Evolutionary conservation across 768 basidiomycete genomes (phyloP).

Genomic region (Thelephora aurantiotincta): DNA sequence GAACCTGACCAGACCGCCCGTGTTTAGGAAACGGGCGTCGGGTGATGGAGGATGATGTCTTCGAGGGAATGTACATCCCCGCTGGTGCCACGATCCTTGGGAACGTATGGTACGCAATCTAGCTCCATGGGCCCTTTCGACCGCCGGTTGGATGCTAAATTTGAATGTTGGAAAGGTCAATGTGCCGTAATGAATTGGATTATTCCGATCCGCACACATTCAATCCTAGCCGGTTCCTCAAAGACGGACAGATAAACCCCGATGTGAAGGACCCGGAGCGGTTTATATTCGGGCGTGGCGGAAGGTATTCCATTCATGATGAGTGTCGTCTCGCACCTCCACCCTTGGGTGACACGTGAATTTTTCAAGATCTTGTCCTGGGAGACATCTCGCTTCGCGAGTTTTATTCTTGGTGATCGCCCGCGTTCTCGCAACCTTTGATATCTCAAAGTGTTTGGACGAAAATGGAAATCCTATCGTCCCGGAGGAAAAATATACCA

Average conservation of each 20-base stretch:
- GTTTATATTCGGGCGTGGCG: constrained; percentile 5
- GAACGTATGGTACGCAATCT: constrained; percentile 13
- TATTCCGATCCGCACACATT: constrained; percentile 1
- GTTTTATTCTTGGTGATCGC: constrained; percentile 5
- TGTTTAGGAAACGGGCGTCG: constrained; percentile 44
- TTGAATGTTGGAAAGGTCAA: constrained; percentile 1
- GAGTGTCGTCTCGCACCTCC: not conserved
- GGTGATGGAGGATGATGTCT: constrained; percentile 51
- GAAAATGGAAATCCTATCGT: no score
- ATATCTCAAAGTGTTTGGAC: no score
- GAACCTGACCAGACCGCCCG: not conserved
- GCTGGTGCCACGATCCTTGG: constrained; percentile 39
- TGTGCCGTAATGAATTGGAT: constrained; percentile 1
- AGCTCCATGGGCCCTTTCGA: not conserved
- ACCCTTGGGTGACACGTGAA: not conserved
- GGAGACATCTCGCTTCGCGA: constrained; percentile 3
- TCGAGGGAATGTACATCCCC: constrained; percentile 42
- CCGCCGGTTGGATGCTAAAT: not conserved
- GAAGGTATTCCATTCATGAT: constrained; percentile 2
- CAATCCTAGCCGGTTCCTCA: constrained; percentile 2
- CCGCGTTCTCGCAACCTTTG: no score
- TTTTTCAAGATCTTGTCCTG: constrained; percentile 8
- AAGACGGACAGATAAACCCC: constrained; percentile 2
- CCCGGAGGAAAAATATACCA: no score
- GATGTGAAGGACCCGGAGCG: constrained; percentile 1